Evolutionary conservation across 495 filamentous ascomycete genomes (phyloP), one percentile per base, ranked within the genome.

Genomic region (Zalerion maritima): DNA sequence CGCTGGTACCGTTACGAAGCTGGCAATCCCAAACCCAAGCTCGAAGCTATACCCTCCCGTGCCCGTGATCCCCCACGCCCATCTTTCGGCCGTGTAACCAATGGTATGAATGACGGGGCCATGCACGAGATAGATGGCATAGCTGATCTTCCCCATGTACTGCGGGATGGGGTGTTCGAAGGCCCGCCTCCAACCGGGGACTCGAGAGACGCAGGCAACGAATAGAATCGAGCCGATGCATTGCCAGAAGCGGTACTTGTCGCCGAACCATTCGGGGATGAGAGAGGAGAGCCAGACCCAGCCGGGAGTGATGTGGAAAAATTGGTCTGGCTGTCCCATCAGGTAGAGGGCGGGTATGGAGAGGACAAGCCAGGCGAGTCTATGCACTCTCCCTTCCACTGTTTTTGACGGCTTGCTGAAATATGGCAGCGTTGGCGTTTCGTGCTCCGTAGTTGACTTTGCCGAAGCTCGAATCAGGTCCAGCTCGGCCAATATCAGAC

Each of bases 101-200:
- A 58, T 13, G 3, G 54, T 54, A 29, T 69, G 60, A 30, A 53
- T 34, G 0, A 64, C 51, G 9, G 64, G 64, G 1, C 64, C 64
- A 39, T 69, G 64, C 45, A 67, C 51, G 12, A 69, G 49, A 34
- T 69, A 69, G 6, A 69, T 36, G 18, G 60, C 54, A 35, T 62
- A 69, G 29, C 55, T 61, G 25, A 67, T 64, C 30, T 46, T 50
- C 24, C 62, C 64, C 6, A 68, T 41, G 40, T 69, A 68, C 37
- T 64, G 58, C 8, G 54, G 45, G 4, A 34, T 11, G 3, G 32
- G 13, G 11, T 38, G 33, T 20, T 50, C 50, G 29, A 61, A 60
- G 16, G 55, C 26, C 21, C 40, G 36, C 39, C 52, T 50, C 56
- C 53, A 59, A 6, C 34, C 37, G 3, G 35, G 31, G 8, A 46